phyloP scores from a whole-genome alignment of 306 rosid genomes.

The Quercus variabilis region DNA sequence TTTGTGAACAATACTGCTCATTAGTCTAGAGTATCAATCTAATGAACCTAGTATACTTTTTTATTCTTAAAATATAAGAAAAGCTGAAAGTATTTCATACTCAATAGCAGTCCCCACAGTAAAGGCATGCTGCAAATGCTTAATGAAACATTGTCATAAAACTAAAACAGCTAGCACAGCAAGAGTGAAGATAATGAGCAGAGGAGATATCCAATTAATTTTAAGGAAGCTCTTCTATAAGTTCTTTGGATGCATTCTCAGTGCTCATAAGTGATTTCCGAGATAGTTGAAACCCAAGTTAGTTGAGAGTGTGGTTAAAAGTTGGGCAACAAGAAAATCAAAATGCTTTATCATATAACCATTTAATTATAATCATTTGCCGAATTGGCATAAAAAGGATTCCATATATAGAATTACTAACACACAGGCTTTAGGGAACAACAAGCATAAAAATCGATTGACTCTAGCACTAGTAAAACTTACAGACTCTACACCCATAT shows the following conservation, averaged over 20 bases:
- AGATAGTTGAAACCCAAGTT: no score
- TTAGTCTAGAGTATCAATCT: neutral
- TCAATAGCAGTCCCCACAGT: neutral
- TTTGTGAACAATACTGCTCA: neutral
- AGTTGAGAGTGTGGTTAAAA: no score
- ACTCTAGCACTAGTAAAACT: conserved; percentile 12
- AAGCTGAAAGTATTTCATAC: neutral
- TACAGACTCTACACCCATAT: conserved; percentile 85
- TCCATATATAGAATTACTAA: no score
- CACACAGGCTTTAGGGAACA: neutral
- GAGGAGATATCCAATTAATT: neutral
- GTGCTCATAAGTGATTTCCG: no score
- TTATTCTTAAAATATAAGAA: neutral
- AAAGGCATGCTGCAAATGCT: neutral
- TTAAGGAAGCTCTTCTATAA: neutral
- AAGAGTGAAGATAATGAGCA: neutral
- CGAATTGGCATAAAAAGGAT: no score
- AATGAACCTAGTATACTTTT: neutral
- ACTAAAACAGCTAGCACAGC: neutral
- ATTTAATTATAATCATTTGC: no score
- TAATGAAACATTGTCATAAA: neutral
- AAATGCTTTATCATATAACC: no score
- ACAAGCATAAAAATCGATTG: neutral
- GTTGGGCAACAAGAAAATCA: no score
- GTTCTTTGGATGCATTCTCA: neutral